phyloP scores from a whole-genome alignment of 306 rosid genomes.

The Citrullus colocynthis region DNA sequence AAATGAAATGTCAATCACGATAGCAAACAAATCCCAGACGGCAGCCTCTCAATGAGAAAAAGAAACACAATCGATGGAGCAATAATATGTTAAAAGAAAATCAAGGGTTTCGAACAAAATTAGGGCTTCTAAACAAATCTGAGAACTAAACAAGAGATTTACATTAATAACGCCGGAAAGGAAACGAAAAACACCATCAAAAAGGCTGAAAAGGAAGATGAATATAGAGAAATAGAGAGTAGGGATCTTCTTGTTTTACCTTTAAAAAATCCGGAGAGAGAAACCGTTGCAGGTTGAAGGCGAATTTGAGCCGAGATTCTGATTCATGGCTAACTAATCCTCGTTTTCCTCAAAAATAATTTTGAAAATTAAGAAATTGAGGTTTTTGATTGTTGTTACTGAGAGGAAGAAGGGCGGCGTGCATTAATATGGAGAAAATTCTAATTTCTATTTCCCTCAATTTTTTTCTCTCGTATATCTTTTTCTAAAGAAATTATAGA shows the following conservation, averaged over 20 bases:
- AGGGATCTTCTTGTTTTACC: neutral
- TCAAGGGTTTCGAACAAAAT: neutral
- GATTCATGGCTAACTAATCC: slow-evolving; percentile 14
- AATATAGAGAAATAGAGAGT: neutral
- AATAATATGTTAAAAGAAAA: neutral
- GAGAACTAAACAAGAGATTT: neutral
- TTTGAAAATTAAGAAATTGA: too few relatives aligned
- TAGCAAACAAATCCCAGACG: neutral
- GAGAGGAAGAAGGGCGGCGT: too few relatives aligned
- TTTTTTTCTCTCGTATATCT: too few relatives aligned
- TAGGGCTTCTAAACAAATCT: neutral
- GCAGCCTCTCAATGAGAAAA: neutral
- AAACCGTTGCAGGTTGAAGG: slow-evolving; percentile 8
- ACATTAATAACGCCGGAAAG: neutral
- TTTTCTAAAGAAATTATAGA: neutral
- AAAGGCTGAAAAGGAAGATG: neutral
- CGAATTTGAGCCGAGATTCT: slow-evolving; percentile 9
- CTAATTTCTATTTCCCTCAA: neutral
- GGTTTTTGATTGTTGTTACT: too few relatives aligned
- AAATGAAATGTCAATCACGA: slow-evolving; percentile 1
- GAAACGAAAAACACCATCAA: neutral
- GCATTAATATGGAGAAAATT: neutral
- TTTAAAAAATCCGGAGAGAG: slow-evolving; percentile 22
- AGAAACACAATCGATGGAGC: neutral
- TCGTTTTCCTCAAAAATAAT: neutral